Percentiles rank a stretch among this genome's conserved stretches.
Conservation (phyloP, 1,284 basidiomycete genomes). For the Pholiota adiposa region DNA sequence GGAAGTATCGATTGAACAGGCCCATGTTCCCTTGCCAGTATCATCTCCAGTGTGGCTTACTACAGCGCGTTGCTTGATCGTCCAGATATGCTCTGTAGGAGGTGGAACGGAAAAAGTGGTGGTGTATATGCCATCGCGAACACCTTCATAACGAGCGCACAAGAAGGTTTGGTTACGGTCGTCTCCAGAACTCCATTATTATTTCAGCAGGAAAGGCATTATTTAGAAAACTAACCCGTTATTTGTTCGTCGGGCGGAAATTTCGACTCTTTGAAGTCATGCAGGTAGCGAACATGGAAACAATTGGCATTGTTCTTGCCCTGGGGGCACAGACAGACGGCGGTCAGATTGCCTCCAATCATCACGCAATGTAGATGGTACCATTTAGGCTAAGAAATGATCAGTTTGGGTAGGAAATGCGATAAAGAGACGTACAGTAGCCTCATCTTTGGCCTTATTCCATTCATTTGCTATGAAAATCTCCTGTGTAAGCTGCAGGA, state of each 20-base stretch:
- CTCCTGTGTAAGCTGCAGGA: constrained; percentile 12
- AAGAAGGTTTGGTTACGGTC: constrained; percentile 2
- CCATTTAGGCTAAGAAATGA: neutral
- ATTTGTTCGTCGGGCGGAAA: neutral
- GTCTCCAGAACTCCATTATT: neutral
- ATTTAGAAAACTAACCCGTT: neutral
- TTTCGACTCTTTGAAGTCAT: neutral
- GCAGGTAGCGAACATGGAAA: constrained; percentile 2
- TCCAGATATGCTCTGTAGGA: neutral
- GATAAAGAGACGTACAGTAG: constrained; percentile 1
- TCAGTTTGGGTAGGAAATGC: neutral
- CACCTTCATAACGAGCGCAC: constrained; percentile 3
- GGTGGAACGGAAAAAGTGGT: constrained; percentile 7
- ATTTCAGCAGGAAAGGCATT: neutral
- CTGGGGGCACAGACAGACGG: neutral
- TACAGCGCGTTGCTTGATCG: constrained; percentile 10
- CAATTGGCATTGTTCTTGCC: neutral
- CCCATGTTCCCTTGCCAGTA: constrained; percentile 10
- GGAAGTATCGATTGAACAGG: constrained; percentile 7
- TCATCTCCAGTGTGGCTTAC: constrained; percentile 12
- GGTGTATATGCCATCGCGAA: neutral
- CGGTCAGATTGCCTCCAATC: neutral
- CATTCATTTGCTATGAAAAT: constrained; percentile 18
- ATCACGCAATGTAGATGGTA: neutral
- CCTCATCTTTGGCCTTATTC: constrained; percentile 4